Evolutionary conservation across 2,329 filamentous ascomycete species (phyloP), one percentile per base, ranked within the genome.

Genomic region (Nigrospora sphaerica): DNA sequence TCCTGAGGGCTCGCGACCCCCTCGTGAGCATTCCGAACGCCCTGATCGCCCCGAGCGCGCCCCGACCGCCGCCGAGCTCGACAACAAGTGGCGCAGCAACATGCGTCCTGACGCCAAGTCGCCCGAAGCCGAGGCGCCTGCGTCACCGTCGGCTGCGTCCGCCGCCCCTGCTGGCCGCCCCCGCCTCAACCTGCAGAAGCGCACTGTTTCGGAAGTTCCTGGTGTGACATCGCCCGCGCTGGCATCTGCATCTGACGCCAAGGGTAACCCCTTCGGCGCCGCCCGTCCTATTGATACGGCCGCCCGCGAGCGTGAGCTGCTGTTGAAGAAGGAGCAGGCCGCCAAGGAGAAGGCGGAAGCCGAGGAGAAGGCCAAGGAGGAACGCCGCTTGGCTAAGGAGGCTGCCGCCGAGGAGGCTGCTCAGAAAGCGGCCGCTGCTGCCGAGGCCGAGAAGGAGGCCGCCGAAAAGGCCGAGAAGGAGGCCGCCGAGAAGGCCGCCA

Each of bases 251-350:
- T 57, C 71, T 16, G 62, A 70, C 59, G 73, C 87, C 37, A 97
- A 96, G 74, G 79, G 90, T 23, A 97, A 86, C 66, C 90, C 90
- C 36, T 98, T 98, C 63, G 93, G 93, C 59, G 91, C 87, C 50
- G 93, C 93, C 47, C 84, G 86, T 52, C 93, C 93, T 46, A 95
- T 97, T 57, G 91, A 98, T 68, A 97, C 92, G 40, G 87, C 88
- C 39, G 80, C 90, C 13, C 84, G 88, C 54, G 92, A 97, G 72
- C 85, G 84, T 58, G 85, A 95, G 65, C 83, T 98, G 48, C 92
- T 95, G 60, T 89, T 95, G 71, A 95, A 89, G 77, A 80, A 86
- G 54, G 74, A 86, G 59, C 74, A 87, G 48, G 78, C 80, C 7
- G 52, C 90, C 23, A 83, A 83, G 53, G 84, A 93, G 66, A 95